phyloP scores from a whole-genome alignment of 2,329 filamentous ascomycete genomes.

The Ophiocordyceps camponoti-rufipedis region DNA sequence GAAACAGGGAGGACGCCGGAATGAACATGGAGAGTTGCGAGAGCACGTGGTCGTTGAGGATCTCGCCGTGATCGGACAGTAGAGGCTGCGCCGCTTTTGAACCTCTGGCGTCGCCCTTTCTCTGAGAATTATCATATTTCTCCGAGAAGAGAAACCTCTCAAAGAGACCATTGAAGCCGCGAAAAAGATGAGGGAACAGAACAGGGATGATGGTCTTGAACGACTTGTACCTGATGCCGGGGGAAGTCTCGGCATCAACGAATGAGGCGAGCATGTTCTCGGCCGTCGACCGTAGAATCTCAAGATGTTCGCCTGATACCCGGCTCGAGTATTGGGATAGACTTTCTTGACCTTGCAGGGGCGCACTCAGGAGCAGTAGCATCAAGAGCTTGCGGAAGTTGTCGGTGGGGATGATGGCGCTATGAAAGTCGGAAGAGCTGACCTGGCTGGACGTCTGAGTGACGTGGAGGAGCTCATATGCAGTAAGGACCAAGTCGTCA shows the following conservation, averaged over 20 bases:
- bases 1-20: slow-evolving; percentile 44
- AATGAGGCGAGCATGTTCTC: slow-evolving; percentile 50
- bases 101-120: slow-evolving; percentile 11
- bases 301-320: slow-evolving; percentile 34
- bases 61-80: slow-evolving; percentile 33
- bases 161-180: slow-evolving; percentile 49
- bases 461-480: slow-evolving; percentile 49
- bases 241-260: slow-evolving; percentile 42
- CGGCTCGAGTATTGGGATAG: slow-evolving; percentile 41
- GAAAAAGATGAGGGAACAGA: slow-evolving; percentile 48
- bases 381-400: slow-evolving; percentile 55
- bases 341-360: slow-evolving; percentile 45
- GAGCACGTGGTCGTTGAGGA: slow-evolving; percentile 44
- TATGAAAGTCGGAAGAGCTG: slow-evolving; percentile 30
- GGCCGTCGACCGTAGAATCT: slow-evolving; percentile 40
- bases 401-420: slow-evolving; percentile 55
- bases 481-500: slow-evolving; percentile 48
- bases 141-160: slow-evolving; percentile 62
- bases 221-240: slow-evolving; percentile 41
- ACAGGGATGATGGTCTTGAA: slow-evolving; percentile 42
- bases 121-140: slow-evolving; percentile 46
- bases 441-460: slow-evolving; percentile 39
- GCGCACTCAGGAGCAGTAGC: slow-evolving; percentile 49
- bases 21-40: slow-evolving; percentile 61
- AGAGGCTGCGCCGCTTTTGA: slow-evolving; percentile 24